phyloP scores from a whole-genome alignment of 805 yeast species.

The Kazachstania africana region DNA sequence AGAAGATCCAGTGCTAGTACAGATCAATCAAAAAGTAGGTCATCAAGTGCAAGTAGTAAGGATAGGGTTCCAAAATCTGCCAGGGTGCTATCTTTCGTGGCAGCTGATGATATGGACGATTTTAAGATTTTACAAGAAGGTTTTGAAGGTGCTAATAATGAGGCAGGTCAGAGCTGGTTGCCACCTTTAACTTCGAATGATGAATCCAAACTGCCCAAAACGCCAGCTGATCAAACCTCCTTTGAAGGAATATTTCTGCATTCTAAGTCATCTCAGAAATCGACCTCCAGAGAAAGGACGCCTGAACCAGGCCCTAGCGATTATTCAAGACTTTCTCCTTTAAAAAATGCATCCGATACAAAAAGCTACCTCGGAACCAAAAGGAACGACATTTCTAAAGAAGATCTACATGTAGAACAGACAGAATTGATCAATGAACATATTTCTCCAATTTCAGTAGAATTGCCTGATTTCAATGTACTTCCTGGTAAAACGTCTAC shows the following conservation, averaged over 20 bases:
- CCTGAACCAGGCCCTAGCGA: slow-evolving; percentile 3
- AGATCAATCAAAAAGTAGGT: slow-evolving; percentile 1
- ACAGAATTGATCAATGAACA: slow-evolving; percentile 1
- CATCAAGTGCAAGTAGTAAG: slow-evolving; percentile 4
- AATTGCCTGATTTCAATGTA: slow-evolving; percentile 17
- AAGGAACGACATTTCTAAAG: not conserved
- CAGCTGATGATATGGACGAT: slow-evolving; percentile 24
- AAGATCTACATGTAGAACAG: not conserved
- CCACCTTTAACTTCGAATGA: slow-evolving; percentile 11
- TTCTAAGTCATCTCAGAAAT: too few species aligned
- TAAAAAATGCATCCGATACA: not conserved
- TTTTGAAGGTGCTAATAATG: slow-evolving; percentile 16
- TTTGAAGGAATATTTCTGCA: not conserved
- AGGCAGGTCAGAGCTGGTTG: slow-evolving; percentile 21
- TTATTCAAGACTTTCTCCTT: slow-evolving; percentile 2
- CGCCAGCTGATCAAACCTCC: not conserved
- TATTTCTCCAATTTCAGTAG: slow-evolving; percentile 3
- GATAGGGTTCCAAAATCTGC: slow-evolving; percentile 15
- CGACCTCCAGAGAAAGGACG: too few species aligned
- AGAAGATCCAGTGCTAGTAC: slow-evolving; percentile 4
- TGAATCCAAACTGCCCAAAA: too few species aligned
- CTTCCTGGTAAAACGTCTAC: slow-evolving; percentile 4
- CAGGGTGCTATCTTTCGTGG: slow-evolving; percentile 19
- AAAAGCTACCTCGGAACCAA: too few species aligned
- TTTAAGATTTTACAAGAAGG: slow-evolving; percentile 24